A percentile compares a stretch with the other conserved stretches of the same genome.
Conservation (phyloP, 306 rosid genomes). For the Dicorynia guianensis region DNA sequence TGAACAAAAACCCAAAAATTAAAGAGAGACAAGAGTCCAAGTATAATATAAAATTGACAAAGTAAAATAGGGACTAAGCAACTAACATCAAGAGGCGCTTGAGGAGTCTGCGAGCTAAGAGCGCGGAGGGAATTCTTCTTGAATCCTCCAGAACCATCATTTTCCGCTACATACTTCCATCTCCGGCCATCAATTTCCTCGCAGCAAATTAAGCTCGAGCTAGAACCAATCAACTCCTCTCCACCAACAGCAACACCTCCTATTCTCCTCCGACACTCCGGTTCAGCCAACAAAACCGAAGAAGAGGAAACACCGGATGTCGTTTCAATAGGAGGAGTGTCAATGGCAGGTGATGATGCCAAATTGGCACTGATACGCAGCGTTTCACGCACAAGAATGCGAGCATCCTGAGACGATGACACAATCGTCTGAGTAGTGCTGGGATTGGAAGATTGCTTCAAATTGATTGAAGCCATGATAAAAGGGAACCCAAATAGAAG, state of each 20-base stretch:
- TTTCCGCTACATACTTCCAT: constrained; percentile 86
- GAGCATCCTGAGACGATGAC: constrained; percentile 62
- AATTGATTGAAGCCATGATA: constrained; percentile 60
- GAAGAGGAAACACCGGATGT: constrained; percentile 28
- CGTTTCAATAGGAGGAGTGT: constrained; percentile 38
- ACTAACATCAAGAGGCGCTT: constrained; percentile 68
- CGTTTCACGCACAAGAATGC: constrained; percentile 77
- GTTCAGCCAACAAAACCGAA: not conserved
- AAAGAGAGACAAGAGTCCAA: not conserved
- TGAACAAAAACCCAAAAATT: not conserved
- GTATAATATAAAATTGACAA: not conserved
- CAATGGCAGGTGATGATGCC: constrained; percentile 53
- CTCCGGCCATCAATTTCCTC: constrained; percentile 91
- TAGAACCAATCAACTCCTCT: constrained; percentile 53
- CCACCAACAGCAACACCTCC: constrained; percentile 33
- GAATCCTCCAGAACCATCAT: constrained; percentile 54
- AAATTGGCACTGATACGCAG: constrained; percentile 82
- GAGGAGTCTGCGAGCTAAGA: constrained; percentile 70
- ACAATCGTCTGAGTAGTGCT: constrained; percentile 46
- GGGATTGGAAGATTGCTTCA: constrained; percentile 58
- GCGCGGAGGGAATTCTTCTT: constrained; percentile 75
- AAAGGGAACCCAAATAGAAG: not conserved
- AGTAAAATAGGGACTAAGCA: not conserved
- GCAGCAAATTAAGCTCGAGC: constrained; percentile 70
- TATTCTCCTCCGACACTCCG: constrained; percentile 38